Evolutionary conservation across 2,329 filamentous ascomycete genomes (phyloP), one percentile per base, ranked within the genome.

Genomic region (Trichoderma polysporum): DNA sequence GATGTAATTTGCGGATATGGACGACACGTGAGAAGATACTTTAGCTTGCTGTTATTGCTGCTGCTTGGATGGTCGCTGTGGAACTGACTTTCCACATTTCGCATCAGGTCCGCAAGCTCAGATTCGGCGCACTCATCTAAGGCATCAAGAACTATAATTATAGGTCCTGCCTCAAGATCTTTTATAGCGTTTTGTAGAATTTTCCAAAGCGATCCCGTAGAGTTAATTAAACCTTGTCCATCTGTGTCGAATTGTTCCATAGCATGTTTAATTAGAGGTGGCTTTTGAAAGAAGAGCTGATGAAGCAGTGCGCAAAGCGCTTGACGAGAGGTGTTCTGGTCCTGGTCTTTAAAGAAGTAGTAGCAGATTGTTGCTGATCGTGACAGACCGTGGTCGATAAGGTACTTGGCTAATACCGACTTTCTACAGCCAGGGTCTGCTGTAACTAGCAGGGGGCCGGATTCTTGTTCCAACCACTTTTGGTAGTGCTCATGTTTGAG

Each of bases 271-370:
- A 80, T 74, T 29, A 81, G 64, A n/a, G 17, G 53, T 2, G n/a
- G n/a, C n/a, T n/a, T n/a, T n/a, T n/a, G n/a, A n/a, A n/a, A n/a
- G n/a, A n/a, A n/a, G n/a, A n/a, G 73, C 64, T 81, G 78, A 61
- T 81, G 79, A 2, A 82, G 71, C 8, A 82, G 6, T 3, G 79
- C 78, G 56, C 78, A 81, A n/a, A 81, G 73, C 1, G 78, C 78
- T 69, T 78, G 75, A 0, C 68, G 53, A 33, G 74, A 63, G 1
- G 70, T 79, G 41, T 79, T 75, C 61, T 81, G 79, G 49, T 76
- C 73, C 62, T 76, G 68, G 37, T 79, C 76, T 66, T 80, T 81
- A 71, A 82, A 82, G 65, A 82, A 82, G 68, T 80, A 82, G 70
- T 82, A 82, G 70, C 78, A 80, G 2, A 79, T 73, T 1, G 73